Percentiles rank a stretch among this genome's conserved stretches.
Evolutionary conservation across 1,284 basidiomycete genomes (phyloP).

Genomic region (Ceratobasidium sp.): DNA sequence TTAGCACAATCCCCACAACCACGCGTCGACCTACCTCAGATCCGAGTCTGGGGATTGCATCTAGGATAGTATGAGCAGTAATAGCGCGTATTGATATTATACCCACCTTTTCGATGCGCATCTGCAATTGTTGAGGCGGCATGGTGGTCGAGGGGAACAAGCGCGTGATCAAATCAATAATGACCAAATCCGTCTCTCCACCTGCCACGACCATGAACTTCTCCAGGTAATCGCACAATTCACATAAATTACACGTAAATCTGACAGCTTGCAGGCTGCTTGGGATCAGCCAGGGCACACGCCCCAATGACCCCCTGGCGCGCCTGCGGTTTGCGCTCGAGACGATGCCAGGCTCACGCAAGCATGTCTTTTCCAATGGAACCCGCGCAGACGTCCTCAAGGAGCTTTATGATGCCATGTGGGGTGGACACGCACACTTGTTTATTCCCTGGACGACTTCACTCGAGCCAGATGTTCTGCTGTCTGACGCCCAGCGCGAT

Average conservation of each 20-base stretch:
- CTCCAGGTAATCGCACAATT: slow-evolving; percentile 4
- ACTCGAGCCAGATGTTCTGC: slow-evolving; percentile 64
- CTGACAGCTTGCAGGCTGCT: slow-evolving; percentile 25
- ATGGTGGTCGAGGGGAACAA: slow-evolving; percentile 53
- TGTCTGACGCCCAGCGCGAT: slow-evolving; percentile 70
- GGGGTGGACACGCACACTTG: slow-evolving; percentile 70
- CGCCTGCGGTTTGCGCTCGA: slow-evolving; percentile 75
- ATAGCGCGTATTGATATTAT: neutral
- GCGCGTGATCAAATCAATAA: slow-evolving; percentile 37
- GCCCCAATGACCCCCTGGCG: slow-evolving; percentile 60
- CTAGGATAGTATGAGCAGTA: slow-evolving; percentile 52
- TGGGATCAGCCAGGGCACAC: slow-evolving; percentile 36
- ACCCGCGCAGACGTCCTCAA: slow-evolving; percentile 77
- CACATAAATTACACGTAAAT: neutral
- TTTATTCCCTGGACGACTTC: slow-evolving; percentile 65
- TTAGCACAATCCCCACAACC: slow-evolving; percentile 40
- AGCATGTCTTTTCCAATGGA: slow-evolving; percentile 72
- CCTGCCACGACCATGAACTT: slow-evolving; percentile 37
- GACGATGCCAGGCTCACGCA: slow-evolving; percentile 76
- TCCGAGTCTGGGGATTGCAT: slow-evolving; percentile 86
- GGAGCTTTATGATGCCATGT: slow-evolving; percentile 78
- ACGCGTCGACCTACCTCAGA: slow-evolving; percentile 60
- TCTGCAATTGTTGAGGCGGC: slow-evolving; percentile 82
- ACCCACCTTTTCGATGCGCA: slow-evolving; percentile 74
- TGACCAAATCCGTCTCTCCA: neutral